phyloP scores from a whole-genome alignment of 352 stramenopile genomes.

The Globisporangium nunn region DNA sequence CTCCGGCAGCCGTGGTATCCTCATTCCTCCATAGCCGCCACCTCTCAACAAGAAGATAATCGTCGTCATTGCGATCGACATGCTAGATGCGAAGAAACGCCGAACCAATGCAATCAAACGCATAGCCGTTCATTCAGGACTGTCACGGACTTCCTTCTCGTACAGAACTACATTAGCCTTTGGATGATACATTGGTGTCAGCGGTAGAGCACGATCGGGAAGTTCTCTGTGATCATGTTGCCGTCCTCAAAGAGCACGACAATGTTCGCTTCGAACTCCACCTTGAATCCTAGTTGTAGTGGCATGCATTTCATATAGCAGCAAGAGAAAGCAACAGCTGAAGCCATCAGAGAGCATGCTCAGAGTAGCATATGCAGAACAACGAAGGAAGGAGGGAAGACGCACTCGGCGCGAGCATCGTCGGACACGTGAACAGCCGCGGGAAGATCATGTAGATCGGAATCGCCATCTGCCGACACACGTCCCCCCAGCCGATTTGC shows the following conservation, averaged over 20 bases:
- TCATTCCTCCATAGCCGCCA: background rate
- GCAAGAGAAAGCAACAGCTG: background rate
- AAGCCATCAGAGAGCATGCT: background rate
- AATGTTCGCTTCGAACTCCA: slow-evolving; percentile 92
- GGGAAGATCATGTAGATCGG: slow-evolving; percentile 95
- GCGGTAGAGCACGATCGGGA: slow-evolving; percentile 81
- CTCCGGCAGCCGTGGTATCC: too few relatives aligned
- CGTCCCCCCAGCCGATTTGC: slow-evolving; percentile 89
- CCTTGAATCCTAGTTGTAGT: slow-evolving; percentile 60
- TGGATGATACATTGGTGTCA: slow-evolving; percentile 10
- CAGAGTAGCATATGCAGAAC: slow-evolving; percentile 1
- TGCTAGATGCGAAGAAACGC: background rate
- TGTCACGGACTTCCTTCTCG: background rate
- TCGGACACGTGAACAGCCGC: slow-evolving; percentile 88
- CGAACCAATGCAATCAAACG: background rate
- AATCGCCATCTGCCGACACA: slow-evolving; percentile 84
- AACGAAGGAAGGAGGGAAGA: background rate
- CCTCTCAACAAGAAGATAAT: too few relatives aligned
- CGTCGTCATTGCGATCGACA: too few relatives aligned
- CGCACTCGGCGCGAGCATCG: slow-evolving; percentile 75
- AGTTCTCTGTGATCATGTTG: slow-evolving; percentile 89
- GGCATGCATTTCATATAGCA: too few relatives aligned
- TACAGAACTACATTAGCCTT: background rate
- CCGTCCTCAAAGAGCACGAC: slow-evolving; percentile 89
- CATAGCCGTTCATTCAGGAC: background rate